Percentiles rank a stretch among this genome's conserved stretches.
These are phyloP conservation scores for Aspergillus coremiiformis DNA, from an alignment of 495 filamentous ascomycete genomes.

Conservation along the genomic window DNA sequence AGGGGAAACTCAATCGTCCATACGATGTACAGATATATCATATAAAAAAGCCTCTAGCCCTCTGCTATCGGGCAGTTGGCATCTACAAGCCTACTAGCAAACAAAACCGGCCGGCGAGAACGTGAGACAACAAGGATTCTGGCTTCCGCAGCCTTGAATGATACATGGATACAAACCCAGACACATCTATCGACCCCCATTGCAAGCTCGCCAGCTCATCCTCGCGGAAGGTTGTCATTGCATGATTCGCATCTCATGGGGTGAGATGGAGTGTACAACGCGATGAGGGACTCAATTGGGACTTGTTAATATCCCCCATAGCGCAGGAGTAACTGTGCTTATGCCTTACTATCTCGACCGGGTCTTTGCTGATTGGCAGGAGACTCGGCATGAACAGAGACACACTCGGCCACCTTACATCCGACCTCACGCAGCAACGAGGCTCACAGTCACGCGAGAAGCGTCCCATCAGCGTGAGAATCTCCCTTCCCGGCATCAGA, in stretches of 20 bases:
- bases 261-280: background rate
- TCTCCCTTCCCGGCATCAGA: background rate
- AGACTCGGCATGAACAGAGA: background rate
- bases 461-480: background rate
- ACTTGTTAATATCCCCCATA: background rate
- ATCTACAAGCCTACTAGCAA: background rate
- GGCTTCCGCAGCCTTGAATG: background rate
- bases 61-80: too few relatives aligned
- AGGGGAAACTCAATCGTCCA: background rate
- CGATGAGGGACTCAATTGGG: background rate
- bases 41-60: too few relatives aligned
- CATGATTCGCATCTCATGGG: too few relatives aligned
- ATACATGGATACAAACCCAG: background rate
- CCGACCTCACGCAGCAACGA: background rate
- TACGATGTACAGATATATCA: background rate
- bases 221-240: background rate
- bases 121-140: background rate
- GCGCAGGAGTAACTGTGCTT: background rate
- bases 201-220: background rate
- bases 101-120: background rate
- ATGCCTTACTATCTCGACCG: background rate
- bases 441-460: background rate
- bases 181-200: background rate
- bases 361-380: background rate
- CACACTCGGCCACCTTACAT: background rate